These are phyloP conservation scores for Kwoniella sp. DNA, from an alignment of 768 basidiomycete genomes.

Conservation along the genomic window DNA sequence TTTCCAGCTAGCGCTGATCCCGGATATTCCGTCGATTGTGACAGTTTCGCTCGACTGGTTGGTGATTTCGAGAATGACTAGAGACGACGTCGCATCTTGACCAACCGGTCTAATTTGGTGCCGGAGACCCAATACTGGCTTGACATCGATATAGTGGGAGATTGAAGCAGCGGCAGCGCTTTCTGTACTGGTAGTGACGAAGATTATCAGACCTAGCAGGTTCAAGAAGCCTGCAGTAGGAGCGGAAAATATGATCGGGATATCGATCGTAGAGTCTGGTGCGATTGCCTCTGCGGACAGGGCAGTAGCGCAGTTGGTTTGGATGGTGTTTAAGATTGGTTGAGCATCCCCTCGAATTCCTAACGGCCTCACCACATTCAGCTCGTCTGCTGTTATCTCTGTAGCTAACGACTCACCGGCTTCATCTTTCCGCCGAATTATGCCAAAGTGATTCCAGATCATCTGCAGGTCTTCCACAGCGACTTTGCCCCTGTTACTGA, in stretches of 20 bases:
- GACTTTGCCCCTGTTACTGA: constrained; percentile 65
- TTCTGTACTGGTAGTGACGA: not conserved
- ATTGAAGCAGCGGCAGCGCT: not conserved
- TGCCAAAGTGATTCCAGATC: constrained; percentile 57
- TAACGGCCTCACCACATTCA: too few relatives aligned
- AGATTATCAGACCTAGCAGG: constrained; percentile 7
- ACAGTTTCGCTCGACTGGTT: constrained; percentile 7
- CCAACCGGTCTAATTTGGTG: not conserved
- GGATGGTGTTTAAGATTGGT: constrained; percentile 17
- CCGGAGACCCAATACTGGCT: not conserved
- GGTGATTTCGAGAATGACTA: not conserved
- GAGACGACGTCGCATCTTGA: not conserved
- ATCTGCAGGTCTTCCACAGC: constrained; percentile 69
- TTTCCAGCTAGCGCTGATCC: constrained; percentile 12
- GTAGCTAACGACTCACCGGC: constrained; percentile 50
- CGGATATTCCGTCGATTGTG: not conserved
- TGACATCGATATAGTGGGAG: not conserved
- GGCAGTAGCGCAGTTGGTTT: constrained; percentile 9
- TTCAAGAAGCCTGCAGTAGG: constrained; percentile 50
- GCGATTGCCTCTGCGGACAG: constrained; percentile 39
- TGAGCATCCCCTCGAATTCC: too few relatives aligned
- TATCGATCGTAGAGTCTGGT: constrained; percentile 56
- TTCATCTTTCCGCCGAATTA: constrained; percentile 53
- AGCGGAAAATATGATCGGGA: constrained; percentile 61
- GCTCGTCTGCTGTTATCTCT: too few relatives aligned